Base-by-base conservation (phyloP, 129 eudicot species). In the Ambrosia trifida region DNA sequence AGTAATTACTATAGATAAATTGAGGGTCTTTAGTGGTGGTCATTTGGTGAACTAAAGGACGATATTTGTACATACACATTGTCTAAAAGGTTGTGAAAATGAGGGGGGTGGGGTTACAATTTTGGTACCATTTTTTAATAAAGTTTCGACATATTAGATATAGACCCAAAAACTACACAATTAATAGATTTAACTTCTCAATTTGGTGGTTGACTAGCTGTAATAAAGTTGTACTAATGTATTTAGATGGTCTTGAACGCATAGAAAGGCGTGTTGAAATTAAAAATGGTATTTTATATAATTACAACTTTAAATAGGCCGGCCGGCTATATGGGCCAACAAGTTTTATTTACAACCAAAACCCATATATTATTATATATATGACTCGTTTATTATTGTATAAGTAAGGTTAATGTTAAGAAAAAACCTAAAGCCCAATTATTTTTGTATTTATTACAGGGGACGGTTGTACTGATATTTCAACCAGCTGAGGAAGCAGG, bases 401-500 rank as follows among this genome's bases (percentile, higher is more conserved):
- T n/a, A n/a, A n/a, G n/a, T n/a, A n/a, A n/a, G n/a, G n/a, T n/a
- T n/a, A n/a, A n/a, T n/a, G n/a, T n/a, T n/a, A n/a, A n/a, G n/a
- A n/a, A n/a, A 7, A 51, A 51, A 51, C 11, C 10, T 51, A 51
- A 16, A 51, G 58, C 16, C 30, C 17, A 16, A 2, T 16, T 56
- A 33, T 56, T 56, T 44, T 59, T 13, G 20, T 38, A 18, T 31
- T 30, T 69, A 7, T 28, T 14, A 4, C 49, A 94, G 99, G 99
- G 99, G 28, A 94, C 96, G 8, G 97, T 94, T 54, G 75, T 94
- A 40, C 65, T 94, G 44, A 17, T 94, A 35, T 94, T 94, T 74
- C 99, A 94, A 76, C 99, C 99, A 67, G 99, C 99, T 61, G 99
- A 94, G 46, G 99, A 94, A 83, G 96, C 95, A 11, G 99, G 99